These are phyloP conservation scores for Coffea canephora DNA, from an alignment of 257 asterid species.

Conservation along the genomic window DNA sequence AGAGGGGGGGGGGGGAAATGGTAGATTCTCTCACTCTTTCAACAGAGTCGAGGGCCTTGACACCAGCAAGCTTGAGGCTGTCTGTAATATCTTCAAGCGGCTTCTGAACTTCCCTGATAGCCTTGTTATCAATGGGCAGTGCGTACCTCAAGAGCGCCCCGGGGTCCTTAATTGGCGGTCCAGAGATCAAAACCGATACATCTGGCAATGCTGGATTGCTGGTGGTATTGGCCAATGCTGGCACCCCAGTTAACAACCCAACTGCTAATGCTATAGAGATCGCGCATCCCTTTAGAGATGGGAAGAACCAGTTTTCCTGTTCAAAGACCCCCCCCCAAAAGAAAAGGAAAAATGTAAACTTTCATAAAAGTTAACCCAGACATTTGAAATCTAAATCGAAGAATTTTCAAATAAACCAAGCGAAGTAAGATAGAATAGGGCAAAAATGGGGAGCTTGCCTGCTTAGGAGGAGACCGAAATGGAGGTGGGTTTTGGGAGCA, in stretches of 20 bases:
- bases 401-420: too few species aligned
- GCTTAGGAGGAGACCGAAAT: constrained; percentile 34
- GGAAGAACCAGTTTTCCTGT: constrained; percentile 46
- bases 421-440: background rate
- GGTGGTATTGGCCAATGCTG: constrained; percentile 54
- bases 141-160: constrained; percentile 89
- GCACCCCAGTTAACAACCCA: constrained; percentile 60
- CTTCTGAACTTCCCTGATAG: constrained; percentile 94
- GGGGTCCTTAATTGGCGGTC: constrained; percentile 98
- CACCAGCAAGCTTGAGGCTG: constrained; percentile 82
- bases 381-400: background rate
- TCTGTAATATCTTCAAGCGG: constrained; percentile 97
- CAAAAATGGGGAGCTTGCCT: constrained; percentile 36
- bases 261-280: constrained; percentile 69
- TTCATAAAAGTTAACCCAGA: background rate
- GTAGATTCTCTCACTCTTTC: constrained; percentile 66
- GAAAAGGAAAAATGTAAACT: constrained; percentile 12
- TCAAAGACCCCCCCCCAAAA: background rate
- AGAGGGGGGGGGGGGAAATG: background rate
- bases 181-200: constrained; percentile 84
- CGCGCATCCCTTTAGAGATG: constrained; percentile 53
- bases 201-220: constrained; percentile 67
- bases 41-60: constrained; percentile 79
- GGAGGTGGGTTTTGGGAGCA: constrained; percentile 35
- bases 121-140: constrained; percentile 88